Conservation (phyloP, 1,139 yeast genomes). For the Lodderomyces beijingensis region DNA sequence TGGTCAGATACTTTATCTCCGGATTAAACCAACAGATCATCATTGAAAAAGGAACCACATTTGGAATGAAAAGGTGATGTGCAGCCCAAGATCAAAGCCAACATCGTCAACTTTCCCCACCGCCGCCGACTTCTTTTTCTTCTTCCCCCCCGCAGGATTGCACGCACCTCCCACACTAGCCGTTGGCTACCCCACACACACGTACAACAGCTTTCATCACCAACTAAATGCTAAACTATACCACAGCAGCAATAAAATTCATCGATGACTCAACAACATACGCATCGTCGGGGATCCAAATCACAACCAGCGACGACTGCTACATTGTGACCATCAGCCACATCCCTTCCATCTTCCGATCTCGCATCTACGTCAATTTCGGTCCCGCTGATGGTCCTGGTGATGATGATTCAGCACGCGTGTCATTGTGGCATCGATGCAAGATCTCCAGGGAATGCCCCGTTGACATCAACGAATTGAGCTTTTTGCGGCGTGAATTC, state of each 20-base stretch:
- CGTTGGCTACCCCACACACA: too few relatives aligned
- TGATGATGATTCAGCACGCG: too few relatives aligned
- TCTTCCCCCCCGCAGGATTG: too few relatives aligned
- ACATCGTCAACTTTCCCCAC: too few relatives aligned
- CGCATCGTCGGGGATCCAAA: slow-evolving; percentile 26
- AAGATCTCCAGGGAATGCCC: slow-evolving; percentile 4
- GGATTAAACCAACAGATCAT: too few relatives aligned
- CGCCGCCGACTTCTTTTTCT: too few relatives aligned
- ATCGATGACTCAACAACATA: slow-evolving; percentile 13
- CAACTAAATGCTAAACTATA: slow-evolving; percentile 13
- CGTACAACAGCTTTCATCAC: too few relatives aligned
- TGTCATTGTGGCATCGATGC: slow-evolving; percentile 1
- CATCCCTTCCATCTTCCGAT: slow-evolving; percentile 14
- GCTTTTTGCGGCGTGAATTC: slow-evolving; percentile 23
- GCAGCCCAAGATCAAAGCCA: too few relatives aligned
- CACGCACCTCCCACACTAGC: too few relatives aligned
- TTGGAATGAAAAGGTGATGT: too few relatives aligned
- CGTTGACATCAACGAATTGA: slow-evolving; percentile 5
- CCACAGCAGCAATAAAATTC: slow-evolving; percentile 26
- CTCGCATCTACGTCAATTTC: slow-evolving; percentile 16
- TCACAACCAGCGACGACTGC: slow-evolving; percentile 15
- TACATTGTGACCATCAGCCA: slow-evolving; percentile 18
- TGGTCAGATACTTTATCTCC: too few relatives aligned
- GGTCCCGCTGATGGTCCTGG: slow-evolving; percentile 5
- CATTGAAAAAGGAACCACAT: too few relatives aligned